phyloP scores from a whole-genome alignment of 495 filamentous ascomycete genomes.

The Bacidia rubella region DNA sequence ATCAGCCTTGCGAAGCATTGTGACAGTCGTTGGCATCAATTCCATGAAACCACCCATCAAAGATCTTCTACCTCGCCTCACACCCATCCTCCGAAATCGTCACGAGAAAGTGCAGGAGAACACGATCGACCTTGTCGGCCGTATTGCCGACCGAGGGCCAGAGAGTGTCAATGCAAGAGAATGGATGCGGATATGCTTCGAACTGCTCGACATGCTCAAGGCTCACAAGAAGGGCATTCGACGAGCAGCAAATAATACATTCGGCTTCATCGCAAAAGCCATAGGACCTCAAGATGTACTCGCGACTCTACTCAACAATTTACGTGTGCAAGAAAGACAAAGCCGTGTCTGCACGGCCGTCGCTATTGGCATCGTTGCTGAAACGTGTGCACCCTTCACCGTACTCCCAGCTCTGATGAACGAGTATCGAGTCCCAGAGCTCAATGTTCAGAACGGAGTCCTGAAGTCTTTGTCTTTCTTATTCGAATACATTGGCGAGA shows the following conservation, averaged over 20 bases:
- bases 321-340: constrained; percentile 94
- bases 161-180: constrained; percentile 93
- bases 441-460: constrained; percentile 98
- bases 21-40: constrained; percentile 95
- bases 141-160: constrained; percentile 93
- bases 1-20: constrained; percentile 86
- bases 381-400: constrained; percentile 98
- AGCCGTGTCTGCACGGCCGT: constrained; percentile 97
- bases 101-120: constrained; percentile 99
- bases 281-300: constrained; percentile 97
- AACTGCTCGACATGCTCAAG: constrained; percentile 98
- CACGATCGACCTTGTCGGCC: constrained; percentile 97
- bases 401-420: constrained; percentile 99
- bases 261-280: constrained; percentile 98
- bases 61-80: constrained; percentile 87
- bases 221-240: constrained; percentile 99
- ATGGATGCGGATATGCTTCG: constrained; percentile 99
- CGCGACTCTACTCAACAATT: constrained; percentile 88
- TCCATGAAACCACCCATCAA: constrained; percentile 99
- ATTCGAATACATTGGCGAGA: constrained; percentile 98
- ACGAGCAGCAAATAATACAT: constrained; percentile 97
- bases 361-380: constrained; percentile 98
- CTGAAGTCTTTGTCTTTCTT: constrained; percentile 95
- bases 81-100: constrained; percentile 91
- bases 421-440: constrained; percentile 94